phyloP scores from a whole-genome alignment of 2,329 filamentous ascomycete species.

The Elsinoe australis region DNA sequence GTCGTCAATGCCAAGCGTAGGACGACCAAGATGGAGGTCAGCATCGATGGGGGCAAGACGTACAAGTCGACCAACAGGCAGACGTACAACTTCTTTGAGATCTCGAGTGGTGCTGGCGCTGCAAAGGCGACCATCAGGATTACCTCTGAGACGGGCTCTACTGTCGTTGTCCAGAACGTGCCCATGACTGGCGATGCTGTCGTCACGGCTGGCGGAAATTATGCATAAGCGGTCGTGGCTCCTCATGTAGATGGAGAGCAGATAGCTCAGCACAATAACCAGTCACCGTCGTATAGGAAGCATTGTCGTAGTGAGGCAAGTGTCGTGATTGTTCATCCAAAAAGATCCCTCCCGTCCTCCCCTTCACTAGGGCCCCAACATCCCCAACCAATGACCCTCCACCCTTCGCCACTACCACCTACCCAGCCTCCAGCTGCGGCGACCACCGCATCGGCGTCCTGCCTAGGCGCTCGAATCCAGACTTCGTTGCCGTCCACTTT shows the following conservation, averaged over 20 bases:
- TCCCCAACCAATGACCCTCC: constrained; percentile 49
- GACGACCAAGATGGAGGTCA: constrained; percentile 23
- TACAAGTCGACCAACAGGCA: constrained; percentile 21
- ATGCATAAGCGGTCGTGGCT: constrained; percentile 18
- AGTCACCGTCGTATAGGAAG: neutral
- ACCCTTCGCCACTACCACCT: constrained; percentile 39
- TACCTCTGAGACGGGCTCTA: constrained; percentile 18
- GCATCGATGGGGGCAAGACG: constrained; percentile 22
- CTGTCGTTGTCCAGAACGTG: constrained; percentile 20
- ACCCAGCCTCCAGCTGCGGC: constrained; percentile 61
- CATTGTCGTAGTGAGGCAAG: neutral
- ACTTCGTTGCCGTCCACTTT: constrained; percentile 49
- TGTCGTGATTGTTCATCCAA: constrained; percentile 31
- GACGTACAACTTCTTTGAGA: constrained; percentile 25
- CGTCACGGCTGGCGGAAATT: constrained; percentile 23
- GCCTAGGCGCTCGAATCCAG: constrained; percentile 58
- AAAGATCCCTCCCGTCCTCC: constrained; percentile 40
- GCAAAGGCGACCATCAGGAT: constrained; percentile 22
- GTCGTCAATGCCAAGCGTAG: constrained; percentile 23
- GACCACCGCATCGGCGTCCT: constrained; percentile 53
- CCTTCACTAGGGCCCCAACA: constrained; percentile 58
- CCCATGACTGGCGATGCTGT: constrained; percentile 20
- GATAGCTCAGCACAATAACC: neutral
- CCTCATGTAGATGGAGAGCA: too few relatives aligned
- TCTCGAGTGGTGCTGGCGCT: constrained; percentile 17